Conservation (phyloP, 768 basidiomycete genomes). For the Podaxis sp. region DNA sequence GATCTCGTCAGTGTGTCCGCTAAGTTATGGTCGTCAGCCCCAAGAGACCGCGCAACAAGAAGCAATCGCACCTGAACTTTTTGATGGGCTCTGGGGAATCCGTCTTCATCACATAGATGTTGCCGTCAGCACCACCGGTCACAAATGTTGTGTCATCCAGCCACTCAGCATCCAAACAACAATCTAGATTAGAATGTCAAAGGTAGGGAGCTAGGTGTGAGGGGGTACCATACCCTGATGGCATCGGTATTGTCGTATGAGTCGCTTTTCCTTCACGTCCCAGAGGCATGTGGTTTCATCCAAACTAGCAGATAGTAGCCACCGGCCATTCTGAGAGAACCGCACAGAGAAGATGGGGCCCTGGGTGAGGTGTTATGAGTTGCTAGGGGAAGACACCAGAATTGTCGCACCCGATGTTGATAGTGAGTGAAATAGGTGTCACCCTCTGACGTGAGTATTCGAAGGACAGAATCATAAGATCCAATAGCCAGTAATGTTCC, state of each 20-base stretch:
- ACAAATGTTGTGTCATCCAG: conserved; percentile 68
- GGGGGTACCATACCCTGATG: conserved; percentile 54
- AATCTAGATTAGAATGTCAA: conserved; percentile 41
- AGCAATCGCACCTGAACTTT: conserved; percentile 54
- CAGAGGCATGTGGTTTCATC: conserved; percentile 80
- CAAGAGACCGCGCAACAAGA: not conserved
- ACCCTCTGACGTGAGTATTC: conserved; percentile 65
- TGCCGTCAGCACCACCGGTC: conserved; percentile 69
- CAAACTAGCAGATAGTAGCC: conserved; percentile 74
- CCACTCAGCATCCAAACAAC: conserved; percentile 84
- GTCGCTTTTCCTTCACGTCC: conserved; percentile 62
- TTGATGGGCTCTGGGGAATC: conserved; percentile 53
- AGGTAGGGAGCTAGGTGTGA: conserved; percentile 1
- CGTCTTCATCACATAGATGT: conserved; percentile 61
- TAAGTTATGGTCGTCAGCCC: conserved; percentile 27
- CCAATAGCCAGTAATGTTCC: conserved; percentile 76
- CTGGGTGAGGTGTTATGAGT: conserved; percentile 43
- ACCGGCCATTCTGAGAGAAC: conserved; percentile 73
- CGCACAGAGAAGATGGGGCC: conserved; percentile 78
- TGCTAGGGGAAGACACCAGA: conserved; percentile 13
- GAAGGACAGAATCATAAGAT: conserved; percentile 71
- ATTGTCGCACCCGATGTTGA: conserved; percentile 60
- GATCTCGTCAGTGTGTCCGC: conserved; percentile 75
- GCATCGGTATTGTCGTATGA: conserved; percentile 62
- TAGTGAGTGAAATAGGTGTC: conserved; percentile 59